Evolutionary conservation across 2,329 filamentous ascomycete genomes (phyloP).

Genomic region (Cryphonectria radicalis): DNA sequence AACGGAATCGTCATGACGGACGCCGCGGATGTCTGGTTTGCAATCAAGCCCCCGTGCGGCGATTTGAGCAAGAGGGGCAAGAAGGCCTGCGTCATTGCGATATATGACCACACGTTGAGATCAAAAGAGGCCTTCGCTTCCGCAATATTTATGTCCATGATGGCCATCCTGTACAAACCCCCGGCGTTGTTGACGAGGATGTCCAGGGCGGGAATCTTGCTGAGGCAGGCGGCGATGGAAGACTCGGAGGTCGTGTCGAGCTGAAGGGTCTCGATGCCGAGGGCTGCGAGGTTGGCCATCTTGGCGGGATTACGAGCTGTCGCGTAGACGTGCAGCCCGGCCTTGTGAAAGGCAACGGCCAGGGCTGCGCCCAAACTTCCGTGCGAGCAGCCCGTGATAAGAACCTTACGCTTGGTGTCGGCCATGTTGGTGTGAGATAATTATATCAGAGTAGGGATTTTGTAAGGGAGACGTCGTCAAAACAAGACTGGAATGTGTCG

Average conservation of each 20-base stretch:
- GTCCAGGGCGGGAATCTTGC: conserved; percentile 14
- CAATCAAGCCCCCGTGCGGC: conserved; percentile 6
- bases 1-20: conserved; percentile 1
- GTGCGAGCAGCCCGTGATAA: conserved; percentile 45
- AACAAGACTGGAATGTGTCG: background rate
- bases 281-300: conserved; percentile 36
- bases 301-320: conserved; percentile 43
- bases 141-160: conserved; percentile 31
- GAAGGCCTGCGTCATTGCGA: conserved; percentile 34
- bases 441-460: background rate
- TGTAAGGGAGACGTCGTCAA: background rate
- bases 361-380: conserved; percentile 47
- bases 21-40: conserved; percentile 15
- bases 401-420: conserved; percentile 30
- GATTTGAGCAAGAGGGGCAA: conserved; percentile 34
- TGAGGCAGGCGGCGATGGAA: conserved; percentile 40
- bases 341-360: conserved; percentile 42
- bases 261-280: conserved; percentile 43
- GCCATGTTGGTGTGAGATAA: background rate
- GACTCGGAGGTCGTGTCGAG: conserved; percentile 46
- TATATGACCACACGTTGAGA: conserved; percentile 35
- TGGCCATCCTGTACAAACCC: conserved; percentile 33
- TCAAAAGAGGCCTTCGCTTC: conserved; percentile 32
- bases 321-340: conserved; percentile 46
- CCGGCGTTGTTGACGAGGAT: conserved; percentile 23